Evolutionary conservation across 331 rosid genomes (phyloP).

Genomic region (Phaseolus coccineus): DNA sequence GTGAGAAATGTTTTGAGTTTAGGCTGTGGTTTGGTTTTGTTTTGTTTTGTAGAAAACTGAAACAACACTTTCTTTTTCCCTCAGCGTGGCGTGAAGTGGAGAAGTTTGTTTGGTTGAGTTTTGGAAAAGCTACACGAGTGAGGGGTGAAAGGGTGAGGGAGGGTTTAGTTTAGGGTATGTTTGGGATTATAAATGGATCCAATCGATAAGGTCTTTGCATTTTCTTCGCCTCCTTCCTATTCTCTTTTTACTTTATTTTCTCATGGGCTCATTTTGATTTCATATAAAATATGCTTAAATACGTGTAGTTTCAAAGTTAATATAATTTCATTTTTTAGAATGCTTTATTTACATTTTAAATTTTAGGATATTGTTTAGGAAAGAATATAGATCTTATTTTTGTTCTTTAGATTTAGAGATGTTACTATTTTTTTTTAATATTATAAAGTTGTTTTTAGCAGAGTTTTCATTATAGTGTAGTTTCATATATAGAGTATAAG

Average conservation of each 20-base stretch:
- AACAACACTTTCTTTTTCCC: neutral
- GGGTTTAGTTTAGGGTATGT: constrained; percentile 27
- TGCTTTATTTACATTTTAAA: too few relatives aligned
- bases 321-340: too few relatives aligned
- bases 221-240: neutral
- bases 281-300: neutral
- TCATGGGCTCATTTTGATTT: neutral
- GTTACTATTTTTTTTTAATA: too few relatives aligned
- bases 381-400: too few relatives aligned
- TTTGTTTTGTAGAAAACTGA: neutral
- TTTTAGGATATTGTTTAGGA: too few relatives aligned
- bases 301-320: too few relatives aligned
- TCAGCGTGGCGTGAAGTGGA: too few relatives aligned
- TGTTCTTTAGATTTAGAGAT: too few relatives aligned
- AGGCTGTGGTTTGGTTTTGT: neutral
- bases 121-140: neutral
- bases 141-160: neutral
- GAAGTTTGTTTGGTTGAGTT: neutral
- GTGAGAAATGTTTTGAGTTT: neutral
- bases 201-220: neutral
- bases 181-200: neutral
- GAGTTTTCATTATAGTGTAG: too few relatives aligned
- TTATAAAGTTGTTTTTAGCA: too few relatives aligned
- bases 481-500: too few relatives aligned
- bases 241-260: neutral